Evolutionary conservation across 2,329 filamentous ascomycete genomes (phyloP).

Genomic region (Nemania sp.): DNA sequence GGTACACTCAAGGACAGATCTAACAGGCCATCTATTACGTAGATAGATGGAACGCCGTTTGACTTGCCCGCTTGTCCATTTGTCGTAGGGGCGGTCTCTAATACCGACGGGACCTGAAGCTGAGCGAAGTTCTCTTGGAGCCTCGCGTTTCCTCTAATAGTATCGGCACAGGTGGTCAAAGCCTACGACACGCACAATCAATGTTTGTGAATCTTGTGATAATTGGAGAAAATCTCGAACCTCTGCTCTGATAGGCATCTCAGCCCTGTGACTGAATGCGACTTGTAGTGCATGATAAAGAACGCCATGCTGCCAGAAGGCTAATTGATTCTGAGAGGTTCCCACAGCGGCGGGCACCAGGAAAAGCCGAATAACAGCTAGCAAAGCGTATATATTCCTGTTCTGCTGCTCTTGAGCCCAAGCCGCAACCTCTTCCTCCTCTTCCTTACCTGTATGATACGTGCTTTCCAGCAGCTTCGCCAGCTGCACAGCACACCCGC

Average conservation of each 20-base stretch:
- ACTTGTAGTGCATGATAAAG: conserved; percentile 84
- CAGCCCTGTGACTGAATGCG: conserved; percentile 79
- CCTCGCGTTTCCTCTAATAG: conserved; percentile 82
- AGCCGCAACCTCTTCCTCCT: conserved; percentile 69
- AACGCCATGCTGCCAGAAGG: conserved; percentile 86
- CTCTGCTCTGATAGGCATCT: conserved; percentile 84
- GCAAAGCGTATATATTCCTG: conserved; percentile 90
- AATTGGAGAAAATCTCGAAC: conserved; percentile 46
- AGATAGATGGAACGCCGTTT: conserved; percentile 73
- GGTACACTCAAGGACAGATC: conserved; percentile 81
- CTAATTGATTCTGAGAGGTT: conserved; percentile 83
- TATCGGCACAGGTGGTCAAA: conserved; percentile 84
- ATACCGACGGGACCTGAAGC: conserved; percentile 77
- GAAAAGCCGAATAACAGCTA: conserved; percentile 89
- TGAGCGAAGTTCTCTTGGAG: conserved; percentile 93
- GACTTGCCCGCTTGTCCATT: conserved; percentile 56
- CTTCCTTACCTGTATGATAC: conserved; percentile 64
- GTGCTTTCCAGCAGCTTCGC: conserved; percentile 74
- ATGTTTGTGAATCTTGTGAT: conserved; percentile 35
- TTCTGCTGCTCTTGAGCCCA: conserved; percentile 85
- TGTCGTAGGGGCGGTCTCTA: conserved; percentile 54
- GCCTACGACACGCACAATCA: conserved; percentile 62
- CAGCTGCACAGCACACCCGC: conserved; percentile 81
- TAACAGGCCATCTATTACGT: conserved; percentile 93
- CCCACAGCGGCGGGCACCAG: conserved; percentile 82